Evolutionary conservation across 73 alveolate genomes (phyloP), one percentile per base, ranked within the genome.

Genomic region (Breviolum minutum): DNA sequence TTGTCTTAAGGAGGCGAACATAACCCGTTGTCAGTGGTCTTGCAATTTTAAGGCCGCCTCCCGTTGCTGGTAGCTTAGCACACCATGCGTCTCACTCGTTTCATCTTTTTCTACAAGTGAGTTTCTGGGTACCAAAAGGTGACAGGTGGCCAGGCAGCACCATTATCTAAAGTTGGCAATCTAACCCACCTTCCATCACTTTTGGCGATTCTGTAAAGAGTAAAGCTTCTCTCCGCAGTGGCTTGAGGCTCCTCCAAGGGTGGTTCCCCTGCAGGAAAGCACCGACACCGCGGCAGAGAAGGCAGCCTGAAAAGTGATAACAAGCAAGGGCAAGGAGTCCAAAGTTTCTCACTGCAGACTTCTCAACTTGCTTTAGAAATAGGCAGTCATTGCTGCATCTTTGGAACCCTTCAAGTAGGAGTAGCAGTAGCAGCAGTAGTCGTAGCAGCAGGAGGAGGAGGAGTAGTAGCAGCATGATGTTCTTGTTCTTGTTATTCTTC

Each of bases 161-260:
- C 81, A 30, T 6, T 8, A 71, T 22, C 5, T 0, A 71, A 20
- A 17, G 32, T 22, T 22, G 26, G 10, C 32, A 71, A 17, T 20
- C 81, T 48, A 20, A 22, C 13, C 7, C n/a, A n/a, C 19, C 26
- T 8, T 17, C 13, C 19, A 13, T 22, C 19, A 8, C 13, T 11
- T 71, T 71, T 71, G 30, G n/a, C 10, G 24, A 27, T 13, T 7
- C 8, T n/a, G 20, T 61, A 24, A 27, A 8, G 66, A 7, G 54
- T 40, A 40, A 40, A 40, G 54, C 0, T 40, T 68, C 24, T 68
- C n/a, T 68, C n/a, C 24, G 77, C 77, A 22, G 0, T 48, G 71
- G 73, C 12, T 8, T 30, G 24, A 82, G 91, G 91, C 91, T 60
- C 91, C 91, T 20, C 74, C 60, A 13, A 48, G 74, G 60, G 91